These are phyloP conservation scores for Paecilomyces fulvus DNA, from an alignment of 2,329 filamentous ascomycete species.

Conservation along the genomic window DNA sequence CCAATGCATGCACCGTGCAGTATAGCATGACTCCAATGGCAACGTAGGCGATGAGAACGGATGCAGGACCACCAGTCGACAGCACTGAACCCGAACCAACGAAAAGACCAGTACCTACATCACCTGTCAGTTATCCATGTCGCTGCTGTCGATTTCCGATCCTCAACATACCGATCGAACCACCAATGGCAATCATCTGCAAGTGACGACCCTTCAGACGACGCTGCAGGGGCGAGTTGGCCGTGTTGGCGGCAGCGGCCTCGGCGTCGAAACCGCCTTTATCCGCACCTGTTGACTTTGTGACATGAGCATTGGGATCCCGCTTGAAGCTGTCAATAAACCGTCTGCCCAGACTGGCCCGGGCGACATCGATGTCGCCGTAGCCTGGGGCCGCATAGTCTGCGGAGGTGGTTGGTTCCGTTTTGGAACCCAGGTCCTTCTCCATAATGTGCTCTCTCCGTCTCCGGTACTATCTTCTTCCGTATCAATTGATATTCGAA, in stretches of 20 bases:
- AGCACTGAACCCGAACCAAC: constrained; percentile 71
- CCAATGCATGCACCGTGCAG: constrained; percentile 83
- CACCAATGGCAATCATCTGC: constrained; percentile 97
- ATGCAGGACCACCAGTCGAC: constrained; percentile 65
- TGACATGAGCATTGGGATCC: constrained; percentile 35
- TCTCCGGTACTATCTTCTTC: background rate
- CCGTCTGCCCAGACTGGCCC: constrained; percentile 16
- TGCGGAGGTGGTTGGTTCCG: constrained; percentile 11
- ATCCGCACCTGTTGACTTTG: constrained; percentile 39
- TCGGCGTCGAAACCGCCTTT: constrained; percentile 57
- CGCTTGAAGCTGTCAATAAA: constrained; percentile 37
- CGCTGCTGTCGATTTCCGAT: background rate
- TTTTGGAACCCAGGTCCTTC: constrained; percentile 21
- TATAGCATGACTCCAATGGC: constrained; percentile 83
- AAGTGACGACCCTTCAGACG: constrained; percentile 76
- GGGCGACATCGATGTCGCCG: constrained; percentile 19
- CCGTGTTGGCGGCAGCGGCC: constrained; percentile 52
- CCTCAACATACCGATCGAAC: constrained; percentile 60
- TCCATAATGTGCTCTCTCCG: constrained; percentile 18
- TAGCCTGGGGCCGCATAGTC: constrained; percentile 20
- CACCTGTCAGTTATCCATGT: constrained; percentile 4
- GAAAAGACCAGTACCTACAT: constrained; percentile 68
- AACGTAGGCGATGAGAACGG: constrained; percentile 65
- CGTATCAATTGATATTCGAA: background rate
- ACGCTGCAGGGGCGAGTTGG: constrained; percentile 64